Evolutionary conservation across 345 rosid species (phyloP).

Genomic region (Syzygium aromaticum): DNA sequence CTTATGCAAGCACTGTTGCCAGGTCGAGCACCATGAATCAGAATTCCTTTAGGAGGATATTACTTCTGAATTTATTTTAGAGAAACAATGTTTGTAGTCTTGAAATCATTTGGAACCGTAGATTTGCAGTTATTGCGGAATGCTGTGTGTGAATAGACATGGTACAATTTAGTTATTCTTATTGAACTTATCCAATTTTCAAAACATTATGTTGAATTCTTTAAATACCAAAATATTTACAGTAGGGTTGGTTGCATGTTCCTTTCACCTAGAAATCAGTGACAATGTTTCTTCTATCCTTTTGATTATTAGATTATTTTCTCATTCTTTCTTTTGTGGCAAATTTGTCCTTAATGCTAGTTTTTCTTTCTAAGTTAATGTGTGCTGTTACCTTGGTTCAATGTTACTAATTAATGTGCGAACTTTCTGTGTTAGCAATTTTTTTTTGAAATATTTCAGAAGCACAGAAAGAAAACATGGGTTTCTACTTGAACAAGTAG

Average conservation of each 20-base stretch:
- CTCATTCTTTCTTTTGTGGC: not conserved
- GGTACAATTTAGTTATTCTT: not conserved
- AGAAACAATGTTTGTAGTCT: not conserved
- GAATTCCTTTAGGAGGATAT: not conserved
- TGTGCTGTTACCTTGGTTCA: not conserved
- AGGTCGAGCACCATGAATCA: conserved; percentile 17
- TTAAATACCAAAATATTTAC: not conserved
- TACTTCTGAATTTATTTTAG: not conserved
- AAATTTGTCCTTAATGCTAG: not conserved
- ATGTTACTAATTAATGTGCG: not conserved
- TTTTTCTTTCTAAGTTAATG: not conserved
- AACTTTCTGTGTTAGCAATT: not conserved
- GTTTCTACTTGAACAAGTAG: not conserved
- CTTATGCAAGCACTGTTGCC: conserved; percentile 74
- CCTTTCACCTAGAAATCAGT: not conserved
- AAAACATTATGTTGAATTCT: not conserved
- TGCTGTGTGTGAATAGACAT: not conserved
- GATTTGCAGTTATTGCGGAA: not conserved
- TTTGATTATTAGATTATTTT: not conserved
- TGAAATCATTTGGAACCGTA: not conserved
- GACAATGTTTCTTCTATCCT: not conserved
- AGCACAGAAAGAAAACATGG: not conserved
- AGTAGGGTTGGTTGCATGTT: not conserved
- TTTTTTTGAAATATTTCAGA: not conserved
- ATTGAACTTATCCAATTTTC: not conserved